Evolutionary conservation across 768 basidiomycete genomes (phyloP).

Genomic region (Roridomyces roridus): DNA sequence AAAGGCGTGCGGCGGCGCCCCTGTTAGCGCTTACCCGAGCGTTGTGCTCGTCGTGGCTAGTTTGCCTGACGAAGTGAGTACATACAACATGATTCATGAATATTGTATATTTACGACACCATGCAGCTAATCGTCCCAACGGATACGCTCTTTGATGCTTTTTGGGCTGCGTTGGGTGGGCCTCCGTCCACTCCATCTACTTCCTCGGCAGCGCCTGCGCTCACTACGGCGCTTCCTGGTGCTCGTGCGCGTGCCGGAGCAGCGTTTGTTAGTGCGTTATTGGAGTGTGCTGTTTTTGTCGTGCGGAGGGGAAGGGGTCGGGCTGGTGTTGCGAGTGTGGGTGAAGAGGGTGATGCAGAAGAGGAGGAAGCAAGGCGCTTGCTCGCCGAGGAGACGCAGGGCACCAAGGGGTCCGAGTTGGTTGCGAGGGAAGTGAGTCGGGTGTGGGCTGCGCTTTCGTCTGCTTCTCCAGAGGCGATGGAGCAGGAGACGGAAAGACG

Average conservation of each 20-base stretch:
- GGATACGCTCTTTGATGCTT: constrained; percentile 56
- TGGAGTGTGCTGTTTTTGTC: constrained; percentile 23
- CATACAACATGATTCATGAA: too few relatives aligned
- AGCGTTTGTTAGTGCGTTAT: constrained; percentile 19
- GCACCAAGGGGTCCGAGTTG: background rate
- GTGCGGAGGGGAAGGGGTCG: constrained; percentile 5
- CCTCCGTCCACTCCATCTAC: background rate
- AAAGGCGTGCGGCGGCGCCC: constrained; percentile 79
- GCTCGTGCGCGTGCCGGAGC: constrained; percentile 22
- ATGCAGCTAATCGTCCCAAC: constrained; percentile 29
- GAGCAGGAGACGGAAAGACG: background rate
- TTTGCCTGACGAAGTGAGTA: constrained; percentile 53
- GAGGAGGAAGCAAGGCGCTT: too few relatives aligned
- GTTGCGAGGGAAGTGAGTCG: constrained; percentile 12
- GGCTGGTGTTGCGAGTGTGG: background rate
- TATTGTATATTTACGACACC: too few relatives aligned
- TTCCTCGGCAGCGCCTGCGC: background rate
- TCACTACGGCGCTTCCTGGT: constrained; percentile 21
- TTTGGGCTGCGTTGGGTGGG: constrained; percentile 84
- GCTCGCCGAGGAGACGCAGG: too few relatives aligned
- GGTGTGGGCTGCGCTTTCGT: constrained; percentile 16
- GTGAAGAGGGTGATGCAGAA: background rate
- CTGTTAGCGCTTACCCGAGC: constrained; percentile 81
- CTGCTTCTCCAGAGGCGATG: background rate
- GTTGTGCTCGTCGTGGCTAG: constrained; percentile 84